Conservation (phyloP, 805 yeast species). For the Komagataella kurtzmanii region DNA sequence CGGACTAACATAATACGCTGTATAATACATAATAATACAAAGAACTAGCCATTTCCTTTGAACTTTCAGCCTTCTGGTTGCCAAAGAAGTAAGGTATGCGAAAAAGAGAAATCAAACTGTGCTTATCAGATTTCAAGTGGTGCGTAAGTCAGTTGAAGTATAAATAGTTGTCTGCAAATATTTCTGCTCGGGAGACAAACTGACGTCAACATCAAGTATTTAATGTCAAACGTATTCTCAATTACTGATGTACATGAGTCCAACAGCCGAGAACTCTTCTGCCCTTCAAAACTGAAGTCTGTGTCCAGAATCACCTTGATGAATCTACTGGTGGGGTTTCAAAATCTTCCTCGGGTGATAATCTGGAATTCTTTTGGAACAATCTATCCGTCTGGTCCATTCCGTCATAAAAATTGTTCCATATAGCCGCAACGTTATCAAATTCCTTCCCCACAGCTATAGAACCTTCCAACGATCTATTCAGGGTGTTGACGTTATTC, state of each 20-base stretch:
- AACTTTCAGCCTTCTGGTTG: no score
- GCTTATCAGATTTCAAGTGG: no score
- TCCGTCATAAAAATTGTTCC: slow-evolving; percentile 58
- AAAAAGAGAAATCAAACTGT: no score
- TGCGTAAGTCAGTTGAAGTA: no score
- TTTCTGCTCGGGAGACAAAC: no score
- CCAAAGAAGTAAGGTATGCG: no score
- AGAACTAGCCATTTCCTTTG: not conserved
- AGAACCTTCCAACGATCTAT: slow-evolving; percentile 52
- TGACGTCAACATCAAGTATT: no score
- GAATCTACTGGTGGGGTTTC: not conserved
- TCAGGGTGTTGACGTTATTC: slow-evolving; percentile 48
- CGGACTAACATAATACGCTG: not conserved
- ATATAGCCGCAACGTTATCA: slow-evolving; percentile 54
- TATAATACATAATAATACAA: not conserved
- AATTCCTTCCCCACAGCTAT: slow-evolving; percentile 68
- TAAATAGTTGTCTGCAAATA: no score
- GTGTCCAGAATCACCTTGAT: not conserved
- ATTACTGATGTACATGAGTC: no score
- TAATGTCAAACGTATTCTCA: no score
- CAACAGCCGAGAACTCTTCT: no score
- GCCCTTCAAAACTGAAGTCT: no score
- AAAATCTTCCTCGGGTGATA: not conserved
- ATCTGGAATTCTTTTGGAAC: not conserved
- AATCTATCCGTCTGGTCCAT: slow-evolving; percentile 17